These are phyloP conservation scores for Arthrobotrys sinensis DNA, from an alignment of 2,329 filamentous ascomycete genomes.

Conservation along the genomic window DNA sequence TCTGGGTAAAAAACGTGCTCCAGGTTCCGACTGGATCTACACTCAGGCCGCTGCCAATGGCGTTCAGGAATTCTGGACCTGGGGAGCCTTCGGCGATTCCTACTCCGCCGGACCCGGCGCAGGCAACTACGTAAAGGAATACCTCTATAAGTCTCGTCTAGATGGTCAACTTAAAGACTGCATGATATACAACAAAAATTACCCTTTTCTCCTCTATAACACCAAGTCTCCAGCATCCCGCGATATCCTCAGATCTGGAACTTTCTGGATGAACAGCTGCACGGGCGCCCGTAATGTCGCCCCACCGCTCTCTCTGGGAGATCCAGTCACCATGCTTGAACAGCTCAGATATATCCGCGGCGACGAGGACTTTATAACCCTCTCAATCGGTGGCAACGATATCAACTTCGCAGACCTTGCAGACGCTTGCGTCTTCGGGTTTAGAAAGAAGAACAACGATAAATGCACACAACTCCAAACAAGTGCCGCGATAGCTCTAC, in stretches of 20 bases:
- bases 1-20: slow-evolving; percentile 14
- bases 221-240: not conserved
- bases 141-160: slow-evolving; percentile 8
- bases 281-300: slow-evolving; percentile 17
- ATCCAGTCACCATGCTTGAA: slow-evolving; percentile 14
- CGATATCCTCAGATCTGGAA: not conserved
- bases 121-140: not conserved
- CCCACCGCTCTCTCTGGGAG: not conserved
- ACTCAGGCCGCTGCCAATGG: not conserved
- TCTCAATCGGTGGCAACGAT: slow-evolving; percentile 38
- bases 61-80: not conserved
- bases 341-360: slow-evolving; percentile 16
- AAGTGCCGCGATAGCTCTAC: not conserved
- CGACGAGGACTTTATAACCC: slow-evolving; percentile 39
- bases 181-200: slow-evolving; percentile 23
- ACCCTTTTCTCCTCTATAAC: slow-evolving; percentile 4
- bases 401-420: slow-evolving; percentile 18
- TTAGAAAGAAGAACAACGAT: not conserved
- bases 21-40: not conserved
- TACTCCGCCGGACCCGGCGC: slow-evolving; percentile 33
- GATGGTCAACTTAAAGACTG: slow-evolving; percentile 21
- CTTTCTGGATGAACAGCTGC: slow-evolving; percentile 22
- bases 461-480: not conserved
- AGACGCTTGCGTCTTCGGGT: slow-evolving; percentile 29
- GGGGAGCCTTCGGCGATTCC: slow-evolving; percentile 25